phyloP scores from a whole-genome alignment of 768 basidiomycete genomes.

The Mycena belliarum region DNA sequence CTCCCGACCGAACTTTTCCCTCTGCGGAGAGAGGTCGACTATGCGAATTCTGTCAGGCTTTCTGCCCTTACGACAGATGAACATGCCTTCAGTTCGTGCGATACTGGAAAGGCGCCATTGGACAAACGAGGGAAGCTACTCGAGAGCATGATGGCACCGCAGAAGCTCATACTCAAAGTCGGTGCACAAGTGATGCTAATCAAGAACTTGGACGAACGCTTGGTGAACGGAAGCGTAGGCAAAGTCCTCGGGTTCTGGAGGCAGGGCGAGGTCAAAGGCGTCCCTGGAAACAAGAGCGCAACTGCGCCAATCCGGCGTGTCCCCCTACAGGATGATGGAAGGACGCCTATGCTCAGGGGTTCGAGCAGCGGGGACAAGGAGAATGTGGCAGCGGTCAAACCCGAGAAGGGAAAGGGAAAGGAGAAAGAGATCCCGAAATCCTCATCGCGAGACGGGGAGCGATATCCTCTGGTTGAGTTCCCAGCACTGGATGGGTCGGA shows the following conservation, averaged over 20 bases:
- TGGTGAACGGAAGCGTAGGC: constrained; percentile 81
- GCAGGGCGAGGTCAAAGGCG: constrained; percentile 17
- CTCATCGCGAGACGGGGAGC: constrained; percentile 38
- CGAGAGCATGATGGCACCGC: constrained; percentile 62
- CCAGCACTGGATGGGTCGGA: constrained; percentile 27
- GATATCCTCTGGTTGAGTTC: constrained; percentile 50
- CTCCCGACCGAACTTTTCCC: constrained; percentile 62
- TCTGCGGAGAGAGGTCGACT: constrained; percentile 66
- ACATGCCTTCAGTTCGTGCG: constrained; percentile 50
- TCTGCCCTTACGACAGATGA: constrained; percentile 43
- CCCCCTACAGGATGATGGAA: constrained; percentile 43
- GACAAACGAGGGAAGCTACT: constrained; percentile 56
- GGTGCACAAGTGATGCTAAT: constrained; percentile 69
- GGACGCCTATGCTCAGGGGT: constrained; percentile 42
- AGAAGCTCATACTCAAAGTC: constrained; percentile 52
- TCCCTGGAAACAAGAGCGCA: constrained; percentile 23
- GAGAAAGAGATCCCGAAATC: constrained; percentile 29
- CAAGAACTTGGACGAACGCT: constrained; percentile 73
- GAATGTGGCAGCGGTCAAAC: constrained; percentile 32
- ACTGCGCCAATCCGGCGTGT: constrained; percentile 24
- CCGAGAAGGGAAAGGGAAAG: constrained; percentile 25
- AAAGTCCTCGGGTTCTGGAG: constrained; percentile 60
- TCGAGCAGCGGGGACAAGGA: constrained; percentile 49
- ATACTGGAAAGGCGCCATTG: constrained; percentile 45
- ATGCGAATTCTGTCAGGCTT: constrained; percentile 60